phyloP scores from a whole-genome alignment of 352 stramenopile genomes.

The Phytopythium delawarense region DNA sequence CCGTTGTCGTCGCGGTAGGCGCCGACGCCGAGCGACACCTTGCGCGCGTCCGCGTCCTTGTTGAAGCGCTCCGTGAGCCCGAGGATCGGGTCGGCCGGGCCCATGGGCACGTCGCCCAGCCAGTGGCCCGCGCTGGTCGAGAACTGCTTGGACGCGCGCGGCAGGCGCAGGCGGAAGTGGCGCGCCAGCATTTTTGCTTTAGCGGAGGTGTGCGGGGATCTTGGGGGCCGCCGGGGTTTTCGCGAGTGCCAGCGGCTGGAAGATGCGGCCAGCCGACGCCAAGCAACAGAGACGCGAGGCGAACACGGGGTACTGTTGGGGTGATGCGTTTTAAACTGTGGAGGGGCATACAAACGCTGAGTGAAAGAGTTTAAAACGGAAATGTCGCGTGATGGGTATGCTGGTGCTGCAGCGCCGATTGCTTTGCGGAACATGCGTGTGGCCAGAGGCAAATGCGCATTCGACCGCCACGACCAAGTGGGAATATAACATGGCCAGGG shows the following conservation, averaged over 20 bases:
- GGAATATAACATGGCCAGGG: no score
- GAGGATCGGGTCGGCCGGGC: conserved; percentile 95
- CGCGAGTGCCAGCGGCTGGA: conserved; percentile 11
- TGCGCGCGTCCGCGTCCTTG: conserved; percentile 92
- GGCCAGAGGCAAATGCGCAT: conserved; percentile 6
- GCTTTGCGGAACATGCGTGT: conserved; percentile 5
- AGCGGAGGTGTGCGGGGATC: no score
- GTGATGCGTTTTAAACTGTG: not conserved
- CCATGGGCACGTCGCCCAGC: conserved; percentile 90
- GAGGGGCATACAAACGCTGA: not conserved
- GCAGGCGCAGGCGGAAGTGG: conserved; percentile 24
- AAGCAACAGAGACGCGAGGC: conserved; percentile 1
- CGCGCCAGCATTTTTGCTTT: conserved; percentile 28
- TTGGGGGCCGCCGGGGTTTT: conserved; percentile 13
- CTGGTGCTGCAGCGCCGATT: not conserved
- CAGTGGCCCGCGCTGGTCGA: conserved; percentile 47
- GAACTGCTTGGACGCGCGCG: conserved; percentile 28
- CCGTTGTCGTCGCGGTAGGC: conserved; percentile 95
- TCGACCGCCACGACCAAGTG: not conserved
- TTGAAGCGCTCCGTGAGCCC: conserved; percentile 92
- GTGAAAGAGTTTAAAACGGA: conserved; percentile 1
- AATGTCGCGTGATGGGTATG: not conserved
- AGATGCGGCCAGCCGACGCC: conserved; percentile 3
- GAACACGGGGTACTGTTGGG: not conserved
- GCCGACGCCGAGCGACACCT: conserved; percentile 98